Base-by-base conservation (phyloP, 345 rosid genomes). In the Passiflora organensis region DNA sequence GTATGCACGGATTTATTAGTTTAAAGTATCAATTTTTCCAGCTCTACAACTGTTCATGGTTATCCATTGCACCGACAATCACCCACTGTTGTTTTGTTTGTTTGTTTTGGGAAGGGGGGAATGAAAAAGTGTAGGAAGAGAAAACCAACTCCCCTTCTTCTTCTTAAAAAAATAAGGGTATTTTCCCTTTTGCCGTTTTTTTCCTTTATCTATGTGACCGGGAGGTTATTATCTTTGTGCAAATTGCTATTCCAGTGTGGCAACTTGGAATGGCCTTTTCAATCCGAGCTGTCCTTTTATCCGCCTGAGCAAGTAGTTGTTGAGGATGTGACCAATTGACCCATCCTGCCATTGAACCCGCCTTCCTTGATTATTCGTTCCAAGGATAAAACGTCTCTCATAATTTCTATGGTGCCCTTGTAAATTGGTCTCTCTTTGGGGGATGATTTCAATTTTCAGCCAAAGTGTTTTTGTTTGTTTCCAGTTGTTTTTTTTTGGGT, bases 271-370 rank as follows among this genome's bases (percentile, higher is more conserved):
- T 17, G 59, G 54, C 60, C 54, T 72, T 70, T 66, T 75, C 76
- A 60, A 59, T 62, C 73, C 72, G 48, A 68, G 72, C 74, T 72
- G 78, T 70, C 67, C 49, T n/a, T 58, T 38, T 59, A 51, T 64
- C 58, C 62, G 62, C 49, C 56, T 42, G 28, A 28, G 80, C 69
- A 70, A 70, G 69, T 47, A 69, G 80, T 62, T 53, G 59, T 55
- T 64, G 71, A 51, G 12, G 68, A 72, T 72, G 77, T 78, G 85
- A 70, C 82, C 82, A 70, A 52, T 42, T 59, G 75, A 65, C 78
- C 72, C 72, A 53, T 64, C 59, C 60, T 54, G 52, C 62, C 41
- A 10, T 42, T 16, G 44, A 25, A 21, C 21, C 57, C 16, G 57
- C 61, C 60, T 59, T 58, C 63, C 57, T 68, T 54, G 75, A 70